These are phyloP conservation scores for Byssochlamys sp. DNA, from an alignment of 2,329 filamentous ascomycete species.

Conservation along the genomic window DNA sequence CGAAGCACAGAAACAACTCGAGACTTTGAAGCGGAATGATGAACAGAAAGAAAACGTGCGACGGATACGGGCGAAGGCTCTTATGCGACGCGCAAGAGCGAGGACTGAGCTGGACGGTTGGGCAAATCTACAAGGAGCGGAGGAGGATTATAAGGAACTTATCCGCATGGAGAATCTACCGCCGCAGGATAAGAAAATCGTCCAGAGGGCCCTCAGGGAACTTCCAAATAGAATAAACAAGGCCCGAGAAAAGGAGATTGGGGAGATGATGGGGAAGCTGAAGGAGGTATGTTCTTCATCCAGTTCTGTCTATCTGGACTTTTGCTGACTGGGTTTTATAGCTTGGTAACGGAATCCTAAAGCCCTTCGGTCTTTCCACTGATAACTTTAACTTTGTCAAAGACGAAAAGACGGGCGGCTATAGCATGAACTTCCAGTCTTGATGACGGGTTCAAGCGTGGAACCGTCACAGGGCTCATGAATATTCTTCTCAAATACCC, in stretches of 20 bases:
- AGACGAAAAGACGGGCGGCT: slow-evolving; percentile 79
- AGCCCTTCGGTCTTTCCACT: slow-evolving; percentile 86
- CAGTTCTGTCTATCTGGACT: neutral
- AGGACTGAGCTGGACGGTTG: slow-evolving; percentile 64
- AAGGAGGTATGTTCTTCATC: slow-evolving; percentile 53
- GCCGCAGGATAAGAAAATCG: slow-evolving; percentile 56
- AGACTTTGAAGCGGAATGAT: slow-evolving; percentile 35
- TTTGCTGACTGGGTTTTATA: slow-evolving; percentile 22
- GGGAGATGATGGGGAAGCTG: slow-evolving; percentile 94
- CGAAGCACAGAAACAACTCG: slow-evolving; percentile 32
- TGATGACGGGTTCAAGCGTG: neutral
- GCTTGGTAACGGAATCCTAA: slow-evolving; percentile 82
- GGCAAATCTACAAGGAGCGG: slow-evolving; percentile 67
- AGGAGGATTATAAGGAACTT: slow-evolving; percentile 68
- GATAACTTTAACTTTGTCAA: slow-evolving; percentile 91
- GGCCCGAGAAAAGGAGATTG: slow-evolving; percentile 78
- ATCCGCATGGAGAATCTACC: slow-evolving; percentile 52
- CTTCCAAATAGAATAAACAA: slow-evolving; percentile 62
- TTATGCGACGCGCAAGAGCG: slow-evolving; percentile 69
- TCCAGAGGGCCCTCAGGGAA: slow-evolving; percentile 54
- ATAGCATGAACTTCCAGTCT: slow-evolving; percentile 75
- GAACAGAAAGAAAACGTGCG: slow-evolving; percentile 54
- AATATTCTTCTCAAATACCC: too few relatives aligned
- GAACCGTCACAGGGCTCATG: neutral
- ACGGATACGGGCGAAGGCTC: slow-evolving; percentile 70